Conservation (phyloP, 2,329 filamentous ascomycete genomes). For the Apiospora koreana region DNA sequence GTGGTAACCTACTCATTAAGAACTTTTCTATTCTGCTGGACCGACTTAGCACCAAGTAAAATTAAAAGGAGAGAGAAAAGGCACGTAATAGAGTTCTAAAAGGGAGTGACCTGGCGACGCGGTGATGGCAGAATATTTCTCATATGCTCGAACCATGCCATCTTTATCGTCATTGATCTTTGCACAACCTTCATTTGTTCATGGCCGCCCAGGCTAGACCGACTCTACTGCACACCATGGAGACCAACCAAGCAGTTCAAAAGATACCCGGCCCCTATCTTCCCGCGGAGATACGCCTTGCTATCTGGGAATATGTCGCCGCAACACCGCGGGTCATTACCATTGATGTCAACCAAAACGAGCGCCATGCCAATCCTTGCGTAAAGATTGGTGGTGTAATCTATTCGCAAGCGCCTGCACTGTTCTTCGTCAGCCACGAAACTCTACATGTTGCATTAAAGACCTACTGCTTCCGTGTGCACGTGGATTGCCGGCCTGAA, state of each 20-base stretch:
- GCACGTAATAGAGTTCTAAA: too few relatives aligned
- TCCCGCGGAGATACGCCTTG: background rate
- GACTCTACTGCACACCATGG: background rate
- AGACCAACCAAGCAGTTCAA: background rate
- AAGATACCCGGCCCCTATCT: too few relatives aligned
- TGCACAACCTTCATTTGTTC: too few relatives aligned
- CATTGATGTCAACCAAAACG: background rate
- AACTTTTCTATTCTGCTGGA: too few relatives aligned
- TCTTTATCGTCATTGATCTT: too few relatives aligned
- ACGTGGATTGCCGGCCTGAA: background rate
- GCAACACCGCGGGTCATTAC: background rate
- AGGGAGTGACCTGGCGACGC: background rate
- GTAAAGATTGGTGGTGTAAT: background rate
- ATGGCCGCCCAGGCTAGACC: too few relatives aligned
- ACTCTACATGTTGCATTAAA: background rate
- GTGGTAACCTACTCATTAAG: too few relatives aligned
- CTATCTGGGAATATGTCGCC: background rate
- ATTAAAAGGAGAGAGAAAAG: too few relatives aligned
- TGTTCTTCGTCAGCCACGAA: background rate
- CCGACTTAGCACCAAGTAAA: too few relatives aligned
- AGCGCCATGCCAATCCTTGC: background rate
- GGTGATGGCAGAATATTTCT: too few relatives aligned
- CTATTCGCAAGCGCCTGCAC: background rate
- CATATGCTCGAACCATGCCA: too few relatives aligned
- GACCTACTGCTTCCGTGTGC: background rate